Evolutionary conservation across 257 asterid genomes (phyloP).

Genomic region (Cynanchum wilfordii): DNA sequence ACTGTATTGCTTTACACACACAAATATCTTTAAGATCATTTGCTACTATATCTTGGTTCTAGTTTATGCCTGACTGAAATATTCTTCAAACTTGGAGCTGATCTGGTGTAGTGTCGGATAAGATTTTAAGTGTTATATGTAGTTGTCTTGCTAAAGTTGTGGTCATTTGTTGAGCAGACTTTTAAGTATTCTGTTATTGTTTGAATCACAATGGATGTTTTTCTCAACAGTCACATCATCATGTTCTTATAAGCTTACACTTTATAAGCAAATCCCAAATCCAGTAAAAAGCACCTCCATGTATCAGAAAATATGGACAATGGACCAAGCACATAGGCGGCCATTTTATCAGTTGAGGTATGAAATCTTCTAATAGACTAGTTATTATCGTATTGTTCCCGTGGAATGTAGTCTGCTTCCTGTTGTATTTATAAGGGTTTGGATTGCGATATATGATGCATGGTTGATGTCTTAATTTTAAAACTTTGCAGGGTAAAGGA

Average conservation of each 20-base stretch:
- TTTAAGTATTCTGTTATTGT: slow-evolving; percentile 7
- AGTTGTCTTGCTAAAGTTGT: background rate
- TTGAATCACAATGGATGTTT: too few relatives aligned
- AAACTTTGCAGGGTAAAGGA: slow-evolving; percentile 78
- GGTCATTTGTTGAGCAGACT: background rate
- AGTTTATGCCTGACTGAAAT: background rate
- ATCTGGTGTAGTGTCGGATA: too few relatives aligned
- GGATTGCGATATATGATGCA: slow-evolving; percentile 3
- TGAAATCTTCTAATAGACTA: background rate
- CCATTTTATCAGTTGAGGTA: slow-evolving; percentile 95
- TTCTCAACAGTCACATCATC: too few relatives aligned
- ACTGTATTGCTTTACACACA: too few relatives aligned
- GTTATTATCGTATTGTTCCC: background rate
- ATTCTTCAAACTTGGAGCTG: background rate
- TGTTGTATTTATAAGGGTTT: slow-evolving; percentile 6
- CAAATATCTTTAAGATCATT: background rate
- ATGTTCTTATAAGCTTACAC: slow-evolving; percentile 6
- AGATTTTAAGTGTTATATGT: background rate
- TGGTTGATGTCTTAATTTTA: slow-evolving; percentile 10
- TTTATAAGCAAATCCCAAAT: slow-evolving; percentile 15
- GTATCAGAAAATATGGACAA: slow-evolving; percentile 41
- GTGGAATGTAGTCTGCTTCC: background rate
- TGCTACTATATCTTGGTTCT: background rate
- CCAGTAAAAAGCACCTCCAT: slow-evolving; percentile 50
- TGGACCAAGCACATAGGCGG: slow-evolving; percentile 60